Percentiles rank a stretch among this genome's conserved stretches.
Conservation (phyloP, 768 basidiomycete genomes). For the Termitomyces sp. region DNA sequence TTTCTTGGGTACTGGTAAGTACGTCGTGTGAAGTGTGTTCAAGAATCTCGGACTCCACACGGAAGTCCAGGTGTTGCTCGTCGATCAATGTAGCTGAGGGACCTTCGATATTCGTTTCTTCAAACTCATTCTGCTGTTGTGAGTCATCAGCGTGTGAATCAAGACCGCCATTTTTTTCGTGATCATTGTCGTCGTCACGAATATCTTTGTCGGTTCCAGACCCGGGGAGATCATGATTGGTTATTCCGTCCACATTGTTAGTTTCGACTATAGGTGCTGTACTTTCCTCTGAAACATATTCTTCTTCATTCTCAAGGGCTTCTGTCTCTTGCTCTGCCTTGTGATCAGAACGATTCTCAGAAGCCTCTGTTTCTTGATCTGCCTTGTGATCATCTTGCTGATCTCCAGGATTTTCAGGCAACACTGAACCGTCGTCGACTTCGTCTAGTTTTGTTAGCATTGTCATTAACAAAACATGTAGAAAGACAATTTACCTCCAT, state of each 20-base stretch:
- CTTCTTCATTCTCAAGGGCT: background rate
- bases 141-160: background rate
- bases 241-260: background rate
- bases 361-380: conserved; percentile 8
- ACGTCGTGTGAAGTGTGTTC: background rate
- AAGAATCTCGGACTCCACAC: background rate
- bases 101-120: background rate
- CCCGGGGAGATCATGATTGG: background rate
- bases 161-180: background rate
- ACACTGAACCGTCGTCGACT: background rate
- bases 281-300: background rate
- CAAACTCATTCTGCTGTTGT: background rate
- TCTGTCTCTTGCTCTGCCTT: conserved; percentile 12
- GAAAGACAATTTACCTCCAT: background rate
- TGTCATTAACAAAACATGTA: too few relatives aligned
- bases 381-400: conserved; percentile 9
- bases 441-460: background rate
- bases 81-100: background rate
- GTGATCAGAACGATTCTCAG: background rate
- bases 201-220: background rate
- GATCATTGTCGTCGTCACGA: background rate
- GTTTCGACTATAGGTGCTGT: background rate
- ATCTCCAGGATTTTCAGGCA: background rate
- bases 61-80: background rate
- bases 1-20: background rate